phyloP scores from a whole-genome alignment of 306 rosid genomes.

The Lagenaria siceraria region DNA sequence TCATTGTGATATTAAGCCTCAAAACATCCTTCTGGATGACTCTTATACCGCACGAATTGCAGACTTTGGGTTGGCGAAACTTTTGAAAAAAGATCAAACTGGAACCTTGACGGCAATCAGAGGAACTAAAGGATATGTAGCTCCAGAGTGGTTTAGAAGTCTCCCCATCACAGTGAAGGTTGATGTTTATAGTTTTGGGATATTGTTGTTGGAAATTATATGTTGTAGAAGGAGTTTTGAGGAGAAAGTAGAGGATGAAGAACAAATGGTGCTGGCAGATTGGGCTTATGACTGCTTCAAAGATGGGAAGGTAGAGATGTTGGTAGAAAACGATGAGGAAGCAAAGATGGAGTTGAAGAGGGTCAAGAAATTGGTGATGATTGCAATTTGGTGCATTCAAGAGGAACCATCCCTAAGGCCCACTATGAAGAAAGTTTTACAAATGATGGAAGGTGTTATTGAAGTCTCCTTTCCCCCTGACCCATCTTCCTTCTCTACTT shows the following conservation, averaged over 20 bases:
- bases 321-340: neutral
- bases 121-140: constrained; percentile 38
- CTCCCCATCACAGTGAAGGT: constrained; percentile 27
- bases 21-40: constrained; percentile 31
- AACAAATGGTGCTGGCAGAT: neutral
- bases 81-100: constrained; percentile 23
- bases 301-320: neutral
- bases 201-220: constrained; percentile 18
- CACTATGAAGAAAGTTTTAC: neutral
- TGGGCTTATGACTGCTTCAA: neutral
- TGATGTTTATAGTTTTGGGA: constrained; percentile 31
- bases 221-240: constrained; percentile 21
- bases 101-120: constrained; percentile 12
- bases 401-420: neutral
- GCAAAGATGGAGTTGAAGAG: neutral
- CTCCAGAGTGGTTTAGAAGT: constrained; percentile 31
- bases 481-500: neutral
- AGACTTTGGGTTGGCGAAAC: constrained; percentile 39
- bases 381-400: neutral
- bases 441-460: neutral
- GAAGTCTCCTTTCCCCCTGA: neutral
- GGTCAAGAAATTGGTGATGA: neutral
- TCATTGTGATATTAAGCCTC: constrained; percentile 40
- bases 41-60: constrained; percentile 12
- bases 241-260: too few species aligned